These are phyloP conservation scores for Nannizziopsis arthrosporioides DNA, from an alignment of 2,329 filamentous ascomycete genomes.

Conservation along the genomic window DNA sequence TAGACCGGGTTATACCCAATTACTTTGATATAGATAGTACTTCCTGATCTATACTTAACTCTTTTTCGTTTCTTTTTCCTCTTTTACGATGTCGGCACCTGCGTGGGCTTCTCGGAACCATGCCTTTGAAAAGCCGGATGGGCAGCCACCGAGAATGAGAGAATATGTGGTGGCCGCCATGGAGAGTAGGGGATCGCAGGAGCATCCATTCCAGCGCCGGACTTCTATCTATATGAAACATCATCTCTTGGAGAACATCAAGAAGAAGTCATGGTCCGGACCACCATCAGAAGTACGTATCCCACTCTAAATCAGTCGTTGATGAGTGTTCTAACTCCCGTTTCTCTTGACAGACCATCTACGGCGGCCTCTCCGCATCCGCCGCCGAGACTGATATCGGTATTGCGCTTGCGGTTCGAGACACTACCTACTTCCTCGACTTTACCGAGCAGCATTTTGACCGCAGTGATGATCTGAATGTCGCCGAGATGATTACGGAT, in stretches of 20 bases:
- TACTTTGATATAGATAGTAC: no score
- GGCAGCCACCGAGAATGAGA: constrained; percentile 4
- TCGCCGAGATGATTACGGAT: constrained; percentile 43
- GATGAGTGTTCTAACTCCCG: not conserved
- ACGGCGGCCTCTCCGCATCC: constrained; percentile 31
- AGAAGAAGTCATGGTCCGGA: constrained; percentile 27
- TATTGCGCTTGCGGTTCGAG: constrained; percentile 58
- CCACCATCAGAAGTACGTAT: constrained; percentile 29
- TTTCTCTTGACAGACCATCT: constrained; percentile 26
- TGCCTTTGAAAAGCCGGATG: constrained; percentile 1
- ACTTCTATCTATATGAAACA: constrained; percentile 26
- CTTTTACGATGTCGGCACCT: not conserved
- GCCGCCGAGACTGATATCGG: constrained; percentile 38
- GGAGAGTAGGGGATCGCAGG: constrained; percentile 3
- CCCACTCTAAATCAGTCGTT: not conserved
- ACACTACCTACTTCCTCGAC: constrained; percentile 63
- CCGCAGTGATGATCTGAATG: constrained; percentile 31
- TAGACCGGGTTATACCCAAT: no score
- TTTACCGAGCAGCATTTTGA: constrained; percentile 53
- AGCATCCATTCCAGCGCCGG: constrained; percentile 21
- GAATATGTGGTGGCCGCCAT: constrained; percentile 12
- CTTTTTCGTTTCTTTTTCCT: not conserved
- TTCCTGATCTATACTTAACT: no score
- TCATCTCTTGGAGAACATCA: constrained; percentile 23
- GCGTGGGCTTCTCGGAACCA: not conserved